Percentiles rank a stretch among this genome's conserved stretches.
Evolutionary conservation across 768 basidiomycete species (phyloP).

Genomic region (Mycena pura): DNA sequence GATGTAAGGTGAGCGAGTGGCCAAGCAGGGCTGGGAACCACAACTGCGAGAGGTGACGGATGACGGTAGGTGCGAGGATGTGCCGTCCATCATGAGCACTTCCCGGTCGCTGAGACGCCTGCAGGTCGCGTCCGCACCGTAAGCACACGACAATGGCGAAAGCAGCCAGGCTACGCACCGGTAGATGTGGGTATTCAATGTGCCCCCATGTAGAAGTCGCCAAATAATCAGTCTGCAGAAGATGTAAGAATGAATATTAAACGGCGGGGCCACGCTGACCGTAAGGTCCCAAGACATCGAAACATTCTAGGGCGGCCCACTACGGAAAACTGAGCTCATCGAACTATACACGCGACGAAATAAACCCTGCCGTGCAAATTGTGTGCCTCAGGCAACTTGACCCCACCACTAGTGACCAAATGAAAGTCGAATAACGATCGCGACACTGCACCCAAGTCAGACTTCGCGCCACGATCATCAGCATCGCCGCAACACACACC

Average conservation of each 20-base stretch:
- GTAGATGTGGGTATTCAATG: constrained; percentile 96
- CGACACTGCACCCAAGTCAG: constrained; percentile 61
- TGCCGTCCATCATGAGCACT: constrained; percentile 80
- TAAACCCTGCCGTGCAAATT: constrained; percentile 73
- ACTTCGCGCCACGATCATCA: constrained; percentile 3
- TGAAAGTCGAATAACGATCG: constrained; percentile 74
- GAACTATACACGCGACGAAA: background rate
- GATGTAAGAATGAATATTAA: background rate
- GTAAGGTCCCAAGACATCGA: constrained; percentile 92
- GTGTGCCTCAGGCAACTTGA: constrained; percentile 86
- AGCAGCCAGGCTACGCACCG: constrained; percentile 53
- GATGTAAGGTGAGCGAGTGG: background rate
- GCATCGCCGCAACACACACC: constrained; percentile 48
- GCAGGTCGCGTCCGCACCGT: background rate
- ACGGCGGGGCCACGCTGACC: constrained; percentile 50
- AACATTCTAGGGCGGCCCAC: constrained; percentile 92
- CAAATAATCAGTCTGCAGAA: constrained; percentile 90
- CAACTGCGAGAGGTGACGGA: constrained; percentile 89
- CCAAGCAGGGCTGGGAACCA: constrained; percentile 90
- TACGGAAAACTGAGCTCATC: constrained; percentile 44
- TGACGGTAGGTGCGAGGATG: constrained; percentile 80
- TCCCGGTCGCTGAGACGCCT: constrained; percentile 96
- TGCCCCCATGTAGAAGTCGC: constrained; percentile 96
- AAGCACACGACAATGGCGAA: background rate
- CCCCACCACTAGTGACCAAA: constrained; percentile 76